phyloP scores from a whole-genome alignment of 139 green algal species.

The Haematococcus lacustris region DNA sequence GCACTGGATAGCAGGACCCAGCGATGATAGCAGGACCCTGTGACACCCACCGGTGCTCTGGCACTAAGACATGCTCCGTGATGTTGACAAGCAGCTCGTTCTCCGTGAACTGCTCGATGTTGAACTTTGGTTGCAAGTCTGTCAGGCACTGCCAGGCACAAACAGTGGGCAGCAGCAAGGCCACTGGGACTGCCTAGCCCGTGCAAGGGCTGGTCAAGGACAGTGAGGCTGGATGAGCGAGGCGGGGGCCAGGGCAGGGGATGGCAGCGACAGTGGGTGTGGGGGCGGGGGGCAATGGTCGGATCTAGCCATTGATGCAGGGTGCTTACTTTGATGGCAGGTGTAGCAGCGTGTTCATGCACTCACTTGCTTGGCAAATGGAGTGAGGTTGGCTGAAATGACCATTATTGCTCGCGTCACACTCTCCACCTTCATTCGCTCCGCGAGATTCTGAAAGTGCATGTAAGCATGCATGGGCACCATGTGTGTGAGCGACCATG shows the following conservation, averaged over 20 bases:
- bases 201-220: too few species aligned
- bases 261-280: too few species aligned
- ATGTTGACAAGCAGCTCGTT: conserved; percentile 96
- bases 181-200: too few species aligned
- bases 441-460: conserved; percentile 44
- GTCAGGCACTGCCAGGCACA: conserved; percentile 15
- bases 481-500: not conserved
- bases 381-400: conserved; percentile 50
- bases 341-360: too few species aligned
- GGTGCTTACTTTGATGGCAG: too few species aligned
- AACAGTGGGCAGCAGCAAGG: too few species aligned
- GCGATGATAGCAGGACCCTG: too few species aligned
- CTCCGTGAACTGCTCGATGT: conserved; percentile 87
- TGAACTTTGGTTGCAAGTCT: conserved; percentile 12
- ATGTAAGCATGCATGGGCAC: not conserved
- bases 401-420: conserved; percentile 86
- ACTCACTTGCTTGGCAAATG: conserved; percentile 47
- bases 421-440: conserved; percentile 84
- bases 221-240: too few species aligned
- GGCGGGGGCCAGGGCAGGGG: too few species aligned
- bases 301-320: too few species aligned
- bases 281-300: too few species aligned
- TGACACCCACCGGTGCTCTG: conserved; percentile 7
- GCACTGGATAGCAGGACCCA: too few species aligned
- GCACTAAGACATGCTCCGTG: conserved; percentile 37